Conservation (phyloP, 345 rosid species). For the Excoecaria agallocha region DNA sequence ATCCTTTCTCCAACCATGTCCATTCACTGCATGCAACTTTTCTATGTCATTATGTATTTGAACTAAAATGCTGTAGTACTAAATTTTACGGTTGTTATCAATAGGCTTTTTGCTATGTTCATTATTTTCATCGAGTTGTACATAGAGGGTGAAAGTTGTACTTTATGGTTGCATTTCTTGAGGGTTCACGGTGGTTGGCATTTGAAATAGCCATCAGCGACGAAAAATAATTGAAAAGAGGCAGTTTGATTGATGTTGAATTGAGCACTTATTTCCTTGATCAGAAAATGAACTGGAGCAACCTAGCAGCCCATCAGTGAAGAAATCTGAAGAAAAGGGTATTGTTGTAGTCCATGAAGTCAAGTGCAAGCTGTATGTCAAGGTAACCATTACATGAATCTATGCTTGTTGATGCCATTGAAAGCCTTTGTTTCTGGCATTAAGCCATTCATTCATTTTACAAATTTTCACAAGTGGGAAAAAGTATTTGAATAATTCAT, state of each 20-base stretch:
- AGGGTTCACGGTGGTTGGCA: not conserved
- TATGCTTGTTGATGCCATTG: slow-evolving; percentile 6
- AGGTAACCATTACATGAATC: slow-evolving; percentile 42
- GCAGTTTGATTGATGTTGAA: not conserved
- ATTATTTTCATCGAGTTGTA: not conserved
- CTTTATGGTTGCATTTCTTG: not conserved
- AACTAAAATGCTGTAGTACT: not conserved
- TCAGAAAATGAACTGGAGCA: slow-evolving; percentile 68
- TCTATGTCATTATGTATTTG: not conserved
- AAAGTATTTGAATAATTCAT: not conserved
- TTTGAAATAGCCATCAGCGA: not conserved
- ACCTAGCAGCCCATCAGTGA: slow-evolving; percentile 92
- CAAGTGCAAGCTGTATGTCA: slow-evolving; percentile 93
- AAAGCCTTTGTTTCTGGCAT: not conserved
- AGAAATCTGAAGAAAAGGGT: slow-evolving; percentile 87
- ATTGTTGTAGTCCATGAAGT: slow-evolving; percentile 80
- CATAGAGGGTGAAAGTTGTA: not conserved
- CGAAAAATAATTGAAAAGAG: not conserved
- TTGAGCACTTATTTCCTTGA: slow-evolving; percentile 15
- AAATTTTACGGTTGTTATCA: not conserved
- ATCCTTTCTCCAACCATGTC: not conserved
- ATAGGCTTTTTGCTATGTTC: not conserved
- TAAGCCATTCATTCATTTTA: not conserved
- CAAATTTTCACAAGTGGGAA: not conserved
- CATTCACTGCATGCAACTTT: not conserved